Conservation (phyloP, 2,329 filamentous ascomycete species). For the Fusarium brachygibbosum region DNA sequence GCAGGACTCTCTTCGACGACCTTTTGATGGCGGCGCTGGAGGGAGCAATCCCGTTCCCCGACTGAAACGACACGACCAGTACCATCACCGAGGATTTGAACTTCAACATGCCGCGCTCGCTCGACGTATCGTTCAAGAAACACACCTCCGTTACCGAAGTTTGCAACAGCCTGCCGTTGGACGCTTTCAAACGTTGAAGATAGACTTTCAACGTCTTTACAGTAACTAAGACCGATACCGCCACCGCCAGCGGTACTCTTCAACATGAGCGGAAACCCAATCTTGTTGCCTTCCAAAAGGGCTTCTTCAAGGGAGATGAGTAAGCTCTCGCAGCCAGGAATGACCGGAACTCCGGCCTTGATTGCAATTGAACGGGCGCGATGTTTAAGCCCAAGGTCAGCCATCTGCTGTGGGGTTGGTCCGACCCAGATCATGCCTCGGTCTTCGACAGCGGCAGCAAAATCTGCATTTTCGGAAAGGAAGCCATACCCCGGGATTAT, state of each 20-base stretch:
- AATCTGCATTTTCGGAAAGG: slow-evolving; percentile 72
- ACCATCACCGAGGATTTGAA: slow-evolving; percentile 64
- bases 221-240: slow-evolving; percentile 59
- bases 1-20: slow-evolving; percentile 64
- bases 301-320: slow-evolving; percentile 50
- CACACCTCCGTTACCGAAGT: slow-evolving; percentile 58
- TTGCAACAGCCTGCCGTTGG: slow-evolving; percentile 56
- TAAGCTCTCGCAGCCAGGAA: slow-evolving; percentile 53
- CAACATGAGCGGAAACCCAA: slow-evolving; percentile 60
- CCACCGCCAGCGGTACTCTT: slow-evolving; percentile 64
- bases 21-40: slow-evolving; percentile 66
- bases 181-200: slow-evolving; percentile 54
- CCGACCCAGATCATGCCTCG: slow-evolving; percentile 72
- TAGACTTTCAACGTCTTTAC: slow-evolving; percentile 51
- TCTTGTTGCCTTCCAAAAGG: slow-evolving; percentile 43
- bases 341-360: slow-evolving; percentile 50
- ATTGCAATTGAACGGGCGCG: slow-evolving; percentile 53
- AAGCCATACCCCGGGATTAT: slow-evolving; percentile 78
- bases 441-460: slow-evolving; percentile 65
- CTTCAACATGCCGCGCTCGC: slow-evolving; percentile 61
- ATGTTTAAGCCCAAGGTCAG: slow-evolving; percentile 56
- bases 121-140: slow-evolving; percentile 61
- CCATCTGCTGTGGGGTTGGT: slow-evolving; percentile 63
- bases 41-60: slow-evolving; percentile 64
- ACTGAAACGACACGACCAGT: slow-evolving; percentile 56